A percentile compares a stretch with the other conserved stretches of the same genome.
Evolutionary conservation across 129 eudicot genomes (phyloP).

Genomic region (Gnaphalium uliginosum): DNA sequence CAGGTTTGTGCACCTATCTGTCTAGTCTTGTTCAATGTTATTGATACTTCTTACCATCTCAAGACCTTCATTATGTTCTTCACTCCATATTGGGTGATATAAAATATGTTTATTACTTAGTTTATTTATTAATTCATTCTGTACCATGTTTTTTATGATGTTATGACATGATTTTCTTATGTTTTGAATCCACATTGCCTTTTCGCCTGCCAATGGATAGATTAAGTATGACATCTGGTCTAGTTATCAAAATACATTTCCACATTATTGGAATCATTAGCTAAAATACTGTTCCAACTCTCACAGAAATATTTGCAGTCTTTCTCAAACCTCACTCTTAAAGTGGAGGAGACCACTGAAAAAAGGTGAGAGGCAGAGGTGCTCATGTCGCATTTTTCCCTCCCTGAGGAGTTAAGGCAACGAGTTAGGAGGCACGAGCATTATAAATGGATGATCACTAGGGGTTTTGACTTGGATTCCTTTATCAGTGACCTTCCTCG

Average conservation of each 20-base stretch:
- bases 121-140: neutral
- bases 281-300: constrained; percentile 9
- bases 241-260: neutral
- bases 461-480: constrained; percentile 77
- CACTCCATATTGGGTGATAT: neutral
- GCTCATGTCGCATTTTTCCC: constrained; percentile 77
- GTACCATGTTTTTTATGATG: neutral
- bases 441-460: constrained; percentile 66
- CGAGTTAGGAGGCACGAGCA: constrained; percentile 60
- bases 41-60: neutral
- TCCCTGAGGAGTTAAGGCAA: constrained; percentile 54
- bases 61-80: neutral
- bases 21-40: neutral
- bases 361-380: constrained; percentile 69
- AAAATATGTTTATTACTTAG: neutral
- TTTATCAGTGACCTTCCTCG: constrained; percentile 64
- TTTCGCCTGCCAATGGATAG: neutral
- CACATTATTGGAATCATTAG: constrained; percentile 3
- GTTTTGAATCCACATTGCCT: neutral
- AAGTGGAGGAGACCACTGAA: constrained; percentile 75
- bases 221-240: neutral
- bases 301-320: constrained; percentile 81
- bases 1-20: constrained; percentile 47
- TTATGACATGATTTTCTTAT: neutral
- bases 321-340: constrained; percentile 43